A percentile compares a stretch with the other conserved stretches of the same genome.
Conservation (phyloP, 306 rosid genomes). For the Lathyrus sativus region DNA sequence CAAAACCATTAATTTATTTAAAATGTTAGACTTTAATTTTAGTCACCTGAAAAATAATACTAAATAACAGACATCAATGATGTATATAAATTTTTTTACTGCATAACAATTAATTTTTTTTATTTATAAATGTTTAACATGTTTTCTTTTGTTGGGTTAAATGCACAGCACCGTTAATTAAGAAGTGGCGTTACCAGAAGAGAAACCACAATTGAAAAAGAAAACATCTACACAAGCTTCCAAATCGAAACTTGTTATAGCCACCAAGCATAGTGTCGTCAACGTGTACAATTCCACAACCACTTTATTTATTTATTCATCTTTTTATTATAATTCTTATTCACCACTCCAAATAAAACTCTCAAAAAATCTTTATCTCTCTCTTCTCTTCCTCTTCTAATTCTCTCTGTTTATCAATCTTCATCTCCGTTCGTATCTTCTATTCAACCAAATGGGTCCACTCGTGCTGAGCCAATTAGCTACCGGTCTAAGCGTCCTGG, state of each 20-base stretch:
- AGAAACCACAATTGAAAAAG: conserved; percentile 19
- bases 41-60: no score
- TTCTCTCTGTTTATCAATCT: not conserved
- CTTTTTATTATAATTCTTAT: not conserved
- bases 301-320: conserved; percentile 47
- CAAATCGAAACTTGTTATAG: conserved; percentile 32
- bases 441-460: conserved; percentile 43
- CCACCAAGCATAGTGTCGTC: conserved; percentile 54
- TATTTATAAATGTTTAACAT: no score
- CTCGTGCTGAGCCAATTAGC: conserved; percentile 77
- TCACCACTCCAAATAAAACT: conserved; percentile 15
- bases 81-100: no score
- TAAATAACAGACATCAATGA: no score
- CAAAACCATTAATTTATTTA: no score
- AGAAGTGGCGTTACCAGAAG: not conserved
- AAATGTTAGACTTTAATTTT: no score
- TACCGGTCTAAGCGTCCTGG: conserved; percentile 80
- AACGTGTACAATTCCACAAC: conserved; percentile 67
- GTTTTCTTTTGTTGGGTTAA: not conserved
- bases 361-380: not conserved
- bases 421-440: not conserved
- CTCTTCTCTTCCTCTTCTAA: not conserved
- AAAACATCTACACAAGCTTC: conserved; percentile 47
- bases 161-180: not conserved
- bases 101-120: no score